Evolutionary conservation across 1,284 basidiomycete genomes (phyloP), one percentile per base, ranked within the genome.

Genomic region (Fistulinella cinereoalba): DNA sequence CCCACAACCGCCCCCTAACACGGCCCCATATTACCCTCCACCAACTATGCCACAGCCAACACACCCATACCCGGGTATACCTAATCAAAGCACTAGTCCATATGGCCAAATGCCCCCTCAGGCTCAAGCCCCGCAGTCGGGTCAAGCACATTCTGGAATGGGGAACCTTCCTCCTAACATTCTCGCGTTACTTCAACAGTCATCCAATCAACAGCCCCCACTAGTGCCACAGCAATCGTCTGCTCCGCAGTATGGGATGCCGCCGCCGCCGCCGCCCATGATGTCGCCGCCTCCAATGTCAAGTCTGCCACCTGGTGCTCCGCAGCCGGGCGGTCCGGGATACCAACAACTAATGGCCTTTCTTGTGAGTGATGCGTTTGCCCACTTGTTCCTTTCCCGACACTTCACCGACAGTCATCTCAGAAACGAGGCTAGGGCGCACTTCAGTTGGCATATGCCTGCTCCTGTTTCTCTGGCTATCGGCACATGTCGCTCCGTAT

Each of bases 281-380:
- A 67, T 68, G 54, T 56, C 64, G 12, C 74, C 71, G 3, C 72
- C 72, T 46, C 64, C 65, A 10, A 68, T 72, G 61, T 65, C 64
- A 21, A 68, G 66, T 44, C 28, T 67, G 27, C 64, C 66, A 23
- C 66, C 67, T 16, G 67, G 66, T 44, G 64, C 62, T 9, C 64
- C 64, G 8, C 63, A 70, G 37, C 62, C 63, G 19, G 60, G 64
- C 15, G 69, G 66, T 33, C 64, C 70, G 3, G 73, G 75, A 53
- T 81, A 79, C 50, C 75, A 79, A 51, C 75, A 79, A 53, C 54
- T 82, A 40, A 75, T 83, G 73, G 71, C 73, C 28, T 80, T 74
- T 52, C 66, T 81, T 49, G 80, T 81, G 46, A 65, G 73, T 62
- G 6, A 7, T 24, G 22, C 1, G 8, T 4, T 32, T 8, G 37